Percentiles rank a stretch among this genome's conserved stretches.
phyloP scores from a whole-genome alignment of 768 basidiomycete species.

The Tylopilus subfusipes region DNA sequence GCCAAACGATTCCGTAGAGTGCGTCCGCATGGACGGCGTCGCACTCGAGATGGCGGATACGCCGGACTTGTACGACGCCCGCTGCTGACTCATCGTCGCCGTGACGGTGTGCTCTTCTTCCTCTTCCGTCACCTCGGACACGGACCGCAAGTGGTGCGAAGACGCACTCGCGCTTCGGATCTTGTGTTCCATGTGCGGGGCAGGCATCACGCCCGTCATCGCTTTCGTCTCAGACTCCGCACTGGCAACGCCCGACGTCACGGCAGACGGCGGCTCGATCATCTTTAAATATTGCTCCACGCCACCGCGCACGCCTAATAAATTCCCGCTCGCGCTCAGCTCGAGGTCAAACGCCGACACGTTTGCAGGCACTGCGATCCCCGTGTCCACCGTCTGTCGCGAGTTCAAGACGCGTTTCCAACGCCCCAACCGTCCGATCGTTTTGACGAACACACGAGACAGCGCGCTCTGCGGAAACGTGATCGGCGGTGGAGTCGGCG shows the following conservation, averaged over 20 bases:
- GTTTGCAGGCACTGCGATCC: conserved; percentile 38
- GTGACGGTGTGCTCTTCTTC: conserved; percentile 24
- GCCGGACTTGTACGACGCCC: conserved; percentile 22
- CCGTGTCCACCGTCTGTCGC: conserved; percentile 35
- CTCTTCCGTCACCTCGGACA: conserved; percentile 32
- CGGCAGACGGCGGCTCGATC: conserved; percentile 38
- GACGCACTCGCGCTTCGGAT: background rate
- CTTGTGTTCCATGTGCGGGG: conserved; percentile 7
- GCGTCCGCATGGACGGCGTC: conserved; percentile 25
- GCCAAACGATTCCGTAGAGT: conserved; percentile 34
- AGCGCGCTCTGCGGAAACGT: conserved; percentile 59
- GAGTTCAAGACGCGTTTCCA: conserved; percentile 77
- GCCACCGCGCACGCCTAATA: conserved; percentile 57
- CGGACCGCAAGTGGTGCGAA: conserved; percentile 26
- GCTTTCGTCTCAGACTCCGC: conserved; percentile 4
- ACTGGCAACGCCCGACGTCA: conserved; percentile 11
- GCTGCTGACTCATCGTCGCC: conserved; percentile 12
- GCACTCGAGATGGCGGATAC: conserved; percentile 20
- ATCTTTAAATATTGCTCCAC: conserved; percentile 65
- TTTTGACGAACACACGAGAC: conserved; percentile 74
- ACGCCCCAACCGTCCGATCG: conserved; percentile 76
- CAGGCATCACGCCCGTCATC: background rate
- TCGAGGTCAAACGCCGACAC: conserved; percentile 74
- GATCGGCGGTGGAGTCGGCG: conserved; percentile 37
- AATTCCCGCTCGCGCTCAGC: conserved; percentile 53